Evolutionary conservation across 2,329 filamentous ascomycete genomes (phyloP).

Genomic region (Aspergillus proliferans): DNA sequence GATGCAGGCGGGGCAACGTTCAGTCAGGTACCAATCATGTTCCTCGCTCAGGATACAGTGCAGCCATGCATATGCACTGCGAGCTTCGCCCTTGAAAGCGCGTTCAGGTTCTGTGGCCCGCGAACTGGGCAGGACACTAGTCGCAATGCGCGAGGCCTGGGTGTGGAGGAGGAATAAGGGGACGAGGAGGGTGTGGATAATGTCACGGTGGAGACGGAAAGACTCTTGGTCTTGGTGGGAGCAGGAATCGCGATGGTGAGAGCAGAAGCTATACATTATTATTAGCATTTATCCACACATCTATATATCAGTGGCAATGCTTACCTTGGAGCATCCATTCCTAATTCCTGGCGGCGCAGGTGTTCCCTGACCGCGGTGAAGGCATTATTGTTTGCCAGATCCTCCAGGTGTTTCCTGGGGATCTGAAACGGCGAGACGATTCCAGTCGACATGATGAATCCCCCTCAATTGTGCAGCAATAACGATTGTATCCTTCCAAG

Average conservation of each 20-base stretch:
- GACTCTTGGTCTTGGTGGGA: constrained; percentile 24
- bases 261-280: constrained; percentile 27
- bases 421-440: constrained; percentile 29
- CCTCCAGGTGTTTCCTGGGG: constrained; percentile 22
- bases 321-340: constrained; percentile 27
- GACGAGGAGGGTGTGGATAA: constrained; percentile 53
- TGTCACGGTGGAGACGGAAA: constrained; percentile 50
- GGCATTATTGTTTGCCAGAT: constrained; percentile 29
- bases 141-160: constrained; percentile 49
- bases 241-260: constrained; percentile 27
- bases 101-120: constrained; percentile 50
- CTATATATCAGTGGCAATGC: neutral
- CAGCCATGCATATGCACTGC: constrained; percentile 54
- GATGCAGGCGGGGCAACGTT: constrained; percentile 48
- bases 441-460: constrained; percentile 5
- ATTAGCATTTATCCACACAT: neutral
- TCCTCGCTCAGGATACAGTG: constrained; percentile 54
- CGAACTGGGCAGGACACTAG: constrained; percentile 42
- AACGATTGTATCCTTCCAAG: neutral
- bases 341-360: constrained; percentile 30
- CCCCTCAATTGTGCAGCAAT: neutral
- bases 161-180: constrained; percentile 53
- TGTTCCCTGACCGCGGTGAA: constrained; percentile 30
- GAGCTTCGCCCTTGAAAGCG: constrained; percentile 51
- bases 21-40: constrained; percentile 52